Evolutionary conservation across 1,139 yeast genomes (phyloP), one percentile per base, ranked within the genome.

Genomic region (Kodamaea fungicola): DNA sequence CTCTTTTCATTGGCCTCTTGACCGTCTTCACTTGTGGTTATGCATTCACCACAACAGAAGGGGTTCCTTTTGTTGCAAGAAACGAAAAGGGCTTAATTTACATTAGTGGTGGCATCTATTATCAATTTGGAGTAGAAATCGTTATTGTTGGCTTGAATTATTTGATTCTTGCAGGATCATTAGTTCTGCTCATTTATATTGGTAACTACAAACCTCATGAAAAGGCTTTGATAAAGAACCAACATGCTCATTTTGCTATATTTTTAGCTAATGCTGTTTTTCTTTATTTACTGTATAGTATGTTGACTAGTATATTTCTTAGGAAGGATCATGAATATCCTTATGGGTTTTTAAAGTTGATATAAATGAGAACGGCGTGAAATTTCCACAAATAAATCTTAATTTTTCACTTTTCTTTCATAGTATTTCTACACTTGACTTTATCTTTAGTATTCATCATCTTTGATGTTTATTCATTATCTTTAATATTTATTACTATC

Each of bases 111-210:
- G 87, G 85, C 1, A 57, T 61, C 6, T 75, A 71, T 41, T 79
- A 78, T 63, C 92, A 83, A 55, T 79, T 83, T 57, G 92, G 92
- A 1, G 59, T 75, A 4, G 94, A 84, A 54, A 69, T 80, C 2
- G 51, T 76, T 5, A 53, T 78, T 7, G 70, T 83, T 3, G 74
- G 76, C 0, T 54, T 55, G 3, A 61, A 68, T 38, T 85, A 84
- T 51, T 45, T 70, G 8, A 45, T 57, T 1, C 61, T 81, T 49
- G 74, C 73, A 3, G 38, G 57, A 1, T 41, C 69, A 6, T 41
- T 74, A 8, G 46, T 76, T n/a, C 33, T 53, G 1, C 51, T 82
- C 36, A 62, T 70, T 2, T 54, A 58, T 34, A 39, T 71, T 36
- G 76, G 76, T 2, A 43, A 42, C 3, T 64, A 64, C 46, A 46